These are phyloP conservation scores for Penicillium carneum DNA, from an alignment of 2,329 filamentous ascomycete species.

Conservation along the genomic window DNA sequence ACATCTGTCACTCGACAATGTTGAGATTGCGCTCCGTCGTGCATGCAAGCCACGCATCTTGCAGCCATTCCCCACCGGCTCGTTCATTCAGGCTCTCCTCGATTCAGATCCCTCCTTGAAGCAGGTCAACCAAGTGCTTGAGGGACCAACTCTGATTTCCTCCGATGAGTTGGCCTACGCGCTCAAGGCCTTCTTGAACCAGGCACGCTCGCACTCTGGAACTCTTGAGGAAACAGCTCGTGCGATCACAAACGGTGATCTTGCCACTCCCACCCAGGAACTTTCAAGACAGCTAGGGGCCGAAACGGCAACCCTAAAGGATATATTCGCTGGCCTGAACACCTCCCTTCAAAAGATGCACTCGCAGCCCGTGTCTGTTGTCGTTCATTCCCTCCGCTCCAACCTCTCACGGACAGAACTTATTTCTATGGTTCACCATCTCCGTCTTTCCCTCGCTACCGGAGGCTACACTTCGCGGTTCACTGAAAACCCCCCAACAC, in stretches of 20 bases:
- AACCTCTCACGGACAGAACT: conserved; percentile 50
- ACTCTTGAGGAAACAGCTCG: conserved; percentile 45
- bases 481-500: conserved; percentile 49
- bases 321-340: conserved; percentile 51
- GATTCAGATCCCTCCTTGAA: conserved; percentile 50
- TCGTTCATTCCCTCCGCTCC: conserved; percentile 48
- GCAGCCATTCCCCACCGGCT: conserved; percentile 48
- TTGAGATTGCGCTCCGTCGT: conserved; percentile 51
- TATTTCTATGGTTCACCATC: conserved; percentile 52
- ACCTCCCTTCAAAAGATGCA: conserved; percentile 49
- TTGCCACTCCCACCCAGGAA: conserved; percentile 35
- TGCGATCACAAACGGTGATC: conserved; percentile 42
- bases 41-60: conserved; percentile 45
- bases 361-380: conserved; percentile 40
- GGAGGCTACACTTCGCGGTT: conserved; percentile 54
- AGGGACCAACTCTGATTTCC: conserved; percentile 45
- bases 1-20: conserved; percentile 49
- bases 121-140: conserved; percentile 48
- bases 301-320: conserved; percentile 37
- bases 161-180: conserved; percentile 51
- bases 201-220: conserved; percentile 47
- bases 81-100: conserved; percentile 51
- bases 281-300: conserved; percentile 29
- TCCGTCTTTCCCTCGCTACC: conserved; percentile 53
- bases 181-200: conserved; percentile 50